A percentile compares a stretch with the other conserved stretches of the same genome.
Evolutionary conservation across 768 basidiomycete species (phyloP).

Genomic region (Kwoniella newhampshirensis): DNA sequence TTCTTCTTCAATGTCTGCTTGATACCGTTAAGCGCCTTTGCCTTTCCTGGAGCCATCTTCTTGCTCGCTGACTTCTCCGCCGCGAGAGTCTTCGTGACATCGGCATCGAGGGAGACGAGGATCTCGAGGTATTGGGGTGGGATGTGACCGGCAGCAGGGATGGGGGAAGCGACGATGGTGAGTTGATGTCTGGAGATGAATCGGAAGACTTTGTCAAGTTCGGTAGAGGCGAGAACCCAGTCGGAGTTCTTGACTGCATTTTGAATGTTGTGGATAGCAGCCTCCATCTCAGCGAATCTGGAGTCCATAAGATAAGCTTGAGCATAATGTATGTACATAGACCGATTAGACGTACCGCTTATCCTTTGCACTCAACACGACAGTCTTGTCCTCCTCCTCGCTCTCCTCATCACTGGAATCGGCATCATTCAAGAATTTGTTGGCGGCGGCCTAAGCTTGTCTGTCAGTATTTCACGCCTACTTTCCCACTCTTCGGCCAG

Average conservation of each 20-base stretch:
- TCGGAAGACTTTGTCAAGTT: conserved; percentile 92
- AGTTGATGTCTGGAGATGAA: conserved; percentile 74
- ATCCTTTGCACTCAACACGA: conserved; percentile 85
- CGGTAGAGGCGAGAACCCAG: conserved; percentile 87
- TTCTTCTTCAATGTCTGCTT: conserved; percentile 96
- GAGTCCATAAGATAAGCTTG: neutral
- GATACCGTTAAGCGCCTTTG: conserved; percentile 92
- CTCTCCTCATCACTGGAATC: conserved; percentile 54
- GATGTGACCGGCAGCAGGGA: conserved; percentile 80
- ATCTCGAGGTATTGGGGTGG: conserved; percentile 55
- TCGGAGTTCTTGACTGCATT: conserved; percentile 84
- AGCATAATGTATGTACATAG: neutral
- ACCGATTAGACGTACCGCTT: conserved; percentile 59
- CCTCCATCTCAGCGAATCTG: conserved; percentile 85
- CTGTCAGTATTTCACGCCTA: neutral
- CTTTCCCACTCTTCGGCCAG: neutral
- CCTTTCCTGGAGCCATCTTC: conserved; percentile 90
- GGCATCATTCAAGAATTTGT: conserved; percentile 51
- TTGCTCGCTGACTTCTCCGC: conserved; percentile 93
- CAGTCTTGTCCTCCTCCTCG: conserved; percentile 66
- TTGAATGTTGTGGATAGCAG: conserved; percentile 83
- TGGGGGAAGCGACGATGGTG: conserved; percentile 77
- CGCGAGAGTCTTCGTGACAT: conserved; percentile 68
- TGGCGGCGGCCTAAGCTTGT: conserved; percentile 22
- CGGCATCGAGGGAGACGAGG: conserved; percentile 65